These are phyloP conservation scores for Babesia bigemina DNA, from an alignment of 169 alveolate species.

Conservation along the genomic window DNA sequence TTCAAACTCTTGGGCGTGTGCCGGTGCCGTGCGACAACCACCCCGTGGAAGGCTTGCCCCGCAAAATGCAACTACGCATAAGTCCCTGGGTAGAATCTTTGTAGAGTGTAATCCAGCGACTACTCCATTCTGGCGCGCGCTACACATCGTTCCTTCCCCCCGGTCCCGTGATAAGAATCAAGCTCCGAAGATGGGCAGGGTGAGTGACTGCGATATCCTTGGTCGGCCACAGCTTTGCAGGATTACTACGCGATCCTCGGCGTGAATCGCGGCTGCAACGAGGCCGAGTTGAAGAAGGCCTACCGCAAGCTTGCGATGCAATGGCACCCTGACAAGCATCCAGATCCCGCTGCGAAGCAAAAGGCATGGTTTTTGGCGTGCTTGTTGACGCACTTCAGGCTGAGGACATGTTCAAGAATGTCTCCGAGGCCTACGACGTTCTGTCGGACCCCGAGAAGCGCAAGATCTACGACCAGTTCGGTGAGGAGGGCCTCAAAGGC, in stretches of 20 bases:
- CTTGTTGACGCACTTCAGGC: conserved; percentile 40
- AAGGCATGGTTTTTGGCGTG: conserved; percentile 35
- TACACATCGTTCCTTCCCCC: conserved; percentile 11
- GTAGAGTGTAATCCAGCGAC: not conserved
- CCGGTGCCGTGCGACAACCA: not conserved
- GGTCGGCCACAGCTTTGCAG: conserved; percentile 14
- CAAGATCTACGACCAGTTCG: conserved; percentile 92
- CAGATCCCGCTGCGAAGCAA: conserved; percentile 80
- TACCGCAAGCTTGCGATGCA: conserved; percentile 89
- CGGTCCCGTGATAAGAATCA: not conserved
- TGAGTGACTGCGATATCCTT: not conserved
- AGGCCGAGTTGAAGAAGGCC: conserved; percentile 90
- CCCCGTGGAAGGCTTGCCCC: not conserved
- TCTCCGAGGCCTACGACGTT: conserved; percentile 94
- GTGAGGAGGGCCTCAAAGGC: conserved; percentile 94
- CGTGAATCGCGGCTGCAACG: conserved; percentile 75
- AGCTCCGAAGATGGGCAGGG: conserved; percentile 61
- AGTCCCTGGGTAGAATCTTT: not conserved
- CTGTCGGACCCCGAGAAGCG: conserved; percentile 93
- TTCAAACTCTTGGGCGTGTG: conserved; percentile 24
- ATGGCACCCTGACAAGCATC: conserved; percentile 96
- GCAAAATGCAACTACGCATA: conserved; percentile 16
- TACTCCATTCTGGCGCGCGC: conserved; percentile 6
- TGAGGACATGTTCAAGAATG: conserved; percentile 89
- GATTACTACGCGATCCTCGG: conserved; percentile 78